phyloP scores from a whole-genome alignment of 1,284 basidiomycete species.

The Sutorius eximius region DNA sequence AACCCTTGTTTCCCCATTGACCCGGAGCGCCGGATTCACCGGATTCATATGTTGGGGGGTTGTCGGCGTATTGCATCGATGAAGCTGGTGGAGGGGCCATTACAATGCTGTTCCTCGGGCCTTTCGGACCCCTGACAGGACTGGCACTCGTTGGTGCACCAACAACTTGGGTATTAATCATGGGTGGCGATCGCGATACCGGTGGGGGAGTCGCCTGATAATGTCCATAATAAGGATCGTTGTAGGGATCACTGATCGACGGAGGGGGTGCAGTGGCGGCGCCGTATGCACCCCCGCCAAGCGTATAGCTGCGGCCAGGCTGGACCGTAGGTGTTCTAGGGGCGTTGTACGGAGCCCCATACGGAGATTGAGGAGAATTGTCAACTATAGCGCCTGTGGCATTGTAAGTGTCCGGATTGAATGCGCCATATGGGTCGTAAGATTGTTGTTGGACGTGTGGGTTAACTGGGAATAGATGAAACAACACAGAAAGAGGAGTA shows the following conservation, averaged over 20 bases:
- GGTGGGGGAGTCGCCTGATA: constrained; percentile 30
- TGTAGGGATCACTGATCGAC: constrained; percentile 18
- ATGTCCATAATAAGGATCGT: constrained; percentile 31
- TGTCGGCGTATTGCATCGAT: constrained; percentile 45
- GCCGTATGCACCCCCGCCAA: constrained; percentile 59
- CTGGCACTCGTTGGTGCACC: constrained; percentile 33
- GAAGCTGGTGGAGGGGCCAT: constrained; percentile 30
- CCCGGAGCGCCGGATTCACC: constrained; percentile 48
- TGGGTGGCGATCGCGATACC: constrained; percentile 24
- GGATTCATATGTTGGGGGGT: constrained; percentile 63
- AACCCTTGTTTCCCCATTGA: constrained; percentile 49
- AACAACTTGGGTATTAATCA: constrained; percentile 36
- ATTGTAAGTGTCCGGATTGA: constrained; percentile 45
- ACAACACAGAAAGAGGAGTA: not conserved
- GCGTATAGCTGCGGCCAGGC: constrained; percentile 54
- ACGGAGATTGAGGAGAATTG: constrained; percentile 26
- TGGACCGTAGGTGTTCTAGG: constrained; percentile 36
- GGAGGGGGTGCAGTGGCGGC: constrained; percentile 42
- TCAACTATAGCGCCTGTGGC: constrained; percentile 34
- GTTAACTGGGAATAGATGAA: constrained; percentile 44
- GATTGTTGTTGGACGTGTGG: constrained; percentile 50
- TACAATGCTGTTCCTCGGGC: constrained; percentile 27
- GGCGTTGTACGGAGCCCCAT: constrained; percentile 34
- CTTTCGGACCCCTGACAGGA: constrained; percentile 43
- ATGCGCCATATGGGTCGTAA: constrained; percentile 50